Evolutionary conservation across 192 early-diverging fungal species (phyloP), one percentile per base, ranked within the genome.

Genomic region (Chytriomyces confervae): DNA sequence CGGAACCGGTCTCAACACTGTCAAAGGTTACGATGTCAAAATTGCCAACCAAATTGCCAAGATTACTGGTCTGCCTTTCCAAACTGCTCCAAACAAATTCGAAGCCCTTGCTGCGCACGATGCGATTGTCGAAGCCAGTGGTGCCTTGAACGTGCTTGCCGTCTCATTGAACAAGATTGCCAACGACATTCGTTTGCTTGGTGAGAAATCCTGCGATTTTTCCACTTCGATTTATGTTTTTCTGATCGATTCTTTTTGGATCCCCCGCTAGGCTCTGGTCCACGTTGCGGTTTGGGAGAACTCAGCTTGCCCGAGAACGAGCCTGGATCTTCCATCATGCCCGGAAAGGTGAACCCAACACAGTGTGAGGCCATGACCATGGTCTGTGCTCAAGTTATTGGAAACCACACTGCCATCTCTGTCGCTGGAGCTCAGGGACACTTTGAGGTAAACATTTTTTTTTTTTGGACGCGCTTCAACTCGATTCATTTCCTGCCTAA

Each of bases 361-460:
- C 98, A 99, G 86, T 97, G 94, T 88, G 97, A 99, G 86, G 96
- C 98, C 67, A 91, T 99, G 92, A 99, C 97, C 29, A 99, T 99
- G 97, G 95, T 98, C 49, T 97, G 96, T 83, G 92, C 96, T 44
- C 97, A 98, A 82, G 95, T 99, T 60, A 97, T 99, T 89, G 98
- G 98, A 80, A 99, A 99, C 92, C 90, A 98, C 87, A 94, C 93
- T 49, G 91, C 97, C 43, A 91, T 99, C 69, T 90, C 95, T 27
- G 82, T 98, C 80, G 94, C 94, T 72, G 97, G 96, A 6, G 92
- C 95, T 53, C 95, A 98, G 83, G 97, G 98, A 45, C 97, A 98
- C 87, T 98, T 97, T 89, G 96, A 99, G 86, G 88, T 93, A 82
- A 50, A 57, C 16, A 7, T 50, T 8, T 16, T 67, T 20, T 43